Conservation (phyloP, 768 basidiomycete species). For the Termitomyces sp. region DNA sequence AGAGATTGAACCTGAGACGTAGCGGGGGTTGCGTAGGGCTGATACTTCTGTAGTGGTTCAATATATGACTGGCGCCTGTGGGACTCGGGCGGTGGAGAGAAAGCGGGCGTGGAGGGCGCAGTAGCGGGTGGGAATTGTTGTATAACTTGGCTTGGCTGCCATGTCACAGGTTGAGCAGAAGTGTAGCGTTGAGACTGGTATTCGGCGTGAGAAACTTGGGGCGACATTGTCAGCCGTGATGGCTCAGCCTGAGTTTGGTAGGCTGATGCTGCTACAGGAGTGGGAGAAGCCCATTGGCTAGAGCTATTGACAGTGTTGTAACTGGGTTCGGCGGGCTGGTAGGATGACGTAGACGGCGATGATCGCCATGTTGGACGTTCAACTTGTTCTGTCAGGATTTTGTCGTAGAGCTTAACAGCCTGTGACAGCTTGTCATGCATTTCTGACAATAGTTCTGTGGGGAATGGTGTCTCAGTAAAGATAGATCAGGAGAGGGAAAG, state of each 20-base stretch:
- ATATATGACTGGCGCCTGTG: constrained; percentile 10
- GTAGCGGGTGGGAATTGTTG: constrained; percentile 15
- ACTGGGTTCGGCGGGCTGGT: constrained; percentile 28
- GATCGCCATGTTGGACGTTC: constrained; percentile 66
- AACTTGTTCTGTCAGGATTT: constrained; percentile 80
- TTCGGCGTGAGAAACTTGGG: constrained; percentile 18
- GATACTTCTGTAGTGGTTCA: constrained; percentile 22
- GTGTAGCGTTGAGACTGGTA: constrained; percentile 12
- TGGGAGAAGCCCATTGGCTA: constrained; percentile 31
- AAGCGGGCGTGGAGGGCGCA: constrained; percentile 8
- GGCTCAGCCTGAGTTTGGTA: constrained; percentile 10
- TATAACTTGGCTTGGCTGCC: constrained; percentile 15
- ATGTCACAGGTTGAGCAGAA: constrained; percentile 12
- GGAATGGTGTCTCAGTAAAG: neutral
- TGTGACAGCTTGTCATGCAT: constrained; percentile 95
- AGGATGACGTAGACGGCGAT: constrained; percentile 26
- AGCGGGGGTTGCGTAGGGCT: constrained; percentile 19
- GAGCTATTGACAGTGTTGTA: constrained; percentile 28
- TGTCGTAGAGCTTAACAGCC: constrained; percentile 90
- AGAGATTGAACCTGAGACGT: constrained; percentile 15
- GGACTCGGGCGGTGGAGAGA: constrained; percentile 17
- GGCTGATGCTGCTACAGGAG: constrained; percentile 9
- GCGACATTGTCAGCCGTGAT: constrained; percentile 21
- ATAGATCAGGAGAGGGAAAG: neutral
- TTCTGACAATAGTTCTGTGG: constrained; percentile 77